These are phyloP conservation scores for Starmerella apis DNA, from an alignment of 805 yeast genomes.

Conservation along the genomic window DNA sequence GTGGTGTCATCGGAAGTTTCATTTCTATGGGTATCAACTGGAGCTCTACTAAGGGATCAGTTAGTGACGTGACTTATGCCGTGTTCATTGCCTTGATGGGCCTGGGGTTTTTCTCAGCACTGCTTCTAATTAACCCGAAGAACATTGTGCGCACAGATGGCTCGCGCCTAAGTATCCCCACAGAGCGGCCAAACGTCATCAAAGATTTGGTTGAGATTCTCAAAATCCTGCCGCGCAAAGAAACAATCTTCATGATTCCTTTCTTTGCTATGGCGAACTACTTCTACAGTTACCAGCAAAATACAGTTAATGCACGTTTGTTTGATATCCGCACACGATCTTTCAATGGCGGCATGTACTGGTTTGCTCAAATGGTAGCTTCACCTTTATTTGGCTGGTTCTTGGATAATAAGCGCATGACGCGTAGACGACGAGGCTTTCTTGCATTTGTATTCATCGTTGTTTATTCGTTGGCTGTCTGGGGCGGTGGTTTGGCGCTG, in stretches of 20 bases:
- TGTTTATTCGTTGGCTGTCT: conserved; percentile 38
- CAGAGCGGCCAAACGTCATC: conserved; percentile 32
- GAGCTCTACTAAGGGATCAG: conserved; percentile 33
- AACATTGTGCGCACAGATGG: conserved; percentile 19
- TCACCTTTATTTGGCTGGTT: conserved; percentile 41
- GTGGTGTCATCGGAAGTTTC: conserved; percentile 51
- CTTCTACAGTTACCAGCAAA: conserved; percentile 58
- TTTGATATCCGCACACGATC: conserved; percentile 53
- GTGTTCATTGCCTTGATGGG: conserved; percentile 47
- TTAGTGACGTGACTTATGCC: conserved; percentile 43
- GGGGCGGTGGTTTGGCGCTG: conserved; percentile 52
- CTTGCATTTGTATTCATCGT: conserved; percentile 36
- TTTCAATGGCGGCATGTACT: conserved; percentile 49
- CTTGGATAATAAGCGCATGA: conserved; percentile 36
- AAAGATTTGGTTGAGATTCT: conserved; percentile 35
- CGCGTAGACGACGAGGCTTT: conserved; percentile 40
- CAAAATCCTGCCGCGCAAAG: conserved; percentile 33
- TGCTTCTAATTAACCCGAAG: conserved; percentile 15
- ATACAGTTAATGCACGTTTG: conserved; percentile 45
- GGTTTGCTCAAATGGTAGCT: conserved; percentile 47
- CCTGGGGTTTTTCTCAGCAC: conserved; percentile 36
- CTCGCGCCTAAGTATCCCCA: conserved; percentile 6
- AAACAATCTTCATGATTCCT: conserved; percentile 45
- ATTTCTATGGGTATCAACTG: conserved; percentile 48
- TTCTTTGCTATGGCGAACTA: conserved; percentile 55